phyloP scores from a whole-genome alignment of 1,284 basidiomycete species.

The Lentinula novae-zelandiae region DNA sequence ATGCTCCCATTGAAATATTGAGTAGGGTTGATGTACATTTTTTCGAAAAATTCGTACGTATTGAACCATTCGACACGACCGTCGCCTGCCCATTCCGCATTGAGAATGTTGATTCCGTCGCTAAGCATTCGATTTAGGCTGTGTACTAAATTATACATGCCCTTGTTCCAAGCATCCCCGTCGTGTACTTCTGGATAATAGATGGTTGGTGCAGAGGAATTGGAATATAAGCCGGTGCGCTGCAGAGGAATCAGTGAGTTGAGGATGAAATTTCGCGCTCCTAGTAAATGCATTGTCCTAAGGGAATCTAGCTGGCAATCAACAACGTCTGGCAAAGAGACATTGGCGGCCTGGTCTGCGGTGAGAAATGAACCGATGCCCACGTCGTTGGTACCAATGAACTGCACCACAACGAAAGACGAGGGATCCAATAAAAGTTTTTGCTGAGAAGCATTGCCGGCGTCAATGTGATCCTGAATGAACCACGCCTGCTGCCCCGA shows the following conservation, averaged over 20 bases:
- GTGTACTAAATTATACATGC: conserved; percentile 40
- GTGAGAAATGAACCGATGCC: conserved; percentile 35
- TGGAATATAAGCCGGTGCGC: conserved; percentile 35
- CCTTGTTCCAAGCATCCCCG: conserved; percentile 44
- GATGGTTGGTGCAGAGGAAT: conserved; percentile 35
- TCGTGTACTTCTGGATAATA: conserved; percentile 43
- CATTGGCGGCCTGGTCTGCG: conserved; percentile 25
- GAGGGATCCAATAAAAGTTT: conserved; percentile 21
- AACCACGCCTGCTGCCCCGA: conserved; percentile 36
- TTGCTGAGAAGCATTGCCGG: conserved; percentile 19
- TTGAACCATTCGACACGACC: conserved; percentile 11
- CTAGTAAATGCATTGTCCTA: conserved; percentile 32
- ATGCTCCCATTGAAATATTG: conserved; percentile 13
- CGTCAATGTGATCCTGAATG: conserved; percentile 14
- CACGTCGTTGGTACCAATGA: conserved; percentile 46
- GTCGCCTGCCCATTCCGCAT: conserved; percentile 26
- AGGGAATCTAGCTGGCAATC: conserved; percentile 40
- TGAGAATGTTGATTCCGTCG: conserved; percentile 30
- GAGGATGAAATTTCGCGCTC: conserved; percentile 36
- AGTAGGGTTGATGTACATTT: conserved; percentile 12
- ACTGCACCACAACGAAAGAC: conserved; percentile 38
- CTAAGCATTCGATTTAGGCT: conserved; percentile 37
- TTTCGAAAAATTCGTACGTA: conserved; percentile 13
- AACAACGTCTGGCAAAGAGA: conserved; percentile 35
- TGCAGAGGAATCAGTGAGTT: conserved; percentile 38